These are phyloP conservation scores for Chaetoscypha palmicola DNA, from an alignment of 2,329 filamentous ascomycete species.

Conservation along the genomic window DNA sequence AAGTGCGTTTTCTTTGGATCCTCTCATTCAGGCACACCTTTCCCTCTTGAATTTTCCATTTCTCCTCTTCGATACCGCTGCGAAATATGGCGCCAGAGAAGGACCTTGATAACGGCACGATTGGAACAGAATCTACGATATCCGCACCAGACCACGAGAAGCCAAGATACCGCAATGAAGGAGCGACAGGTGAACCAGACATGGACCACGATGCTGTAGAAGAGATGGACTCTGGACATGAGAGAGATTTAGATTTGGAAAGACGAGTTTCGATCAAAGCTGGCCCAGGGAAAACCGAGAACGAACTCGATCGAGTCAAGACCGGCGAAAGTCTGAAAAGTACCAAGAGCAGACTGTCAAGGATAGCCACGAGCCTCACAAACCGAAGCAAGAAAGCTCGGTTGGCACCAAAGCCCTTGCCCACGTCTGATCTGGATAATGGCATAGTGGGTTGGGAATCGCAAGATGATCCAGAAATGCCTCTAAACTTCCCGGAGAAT, in stretches of 20 bases:
- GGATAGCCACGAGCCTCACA: constrained; percentile 22
- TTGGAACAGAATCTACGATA: constrained; percentile 15
- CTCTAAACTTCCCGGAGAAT: constrained; percentile 42
- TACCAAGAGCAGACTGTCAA: constrained; percentile 21
- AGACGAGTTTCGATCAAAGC: constrained; percentile 17
- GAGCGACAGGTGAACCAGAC: constrained; percentile 20
- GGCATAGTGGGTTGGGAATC: constrained; percentile 55
- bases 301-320: constrained; percentile 12
- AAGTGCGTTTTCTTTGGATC: background rate
- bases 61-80: background rate
- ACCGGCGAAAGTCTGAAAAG: constrained; percentile 14
- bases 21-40: too few species aligned
- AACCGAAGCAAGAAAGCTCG: constrained; percentile 22
- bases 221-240: constrained; percentile 24
- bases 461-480: constrained; percentile 50
- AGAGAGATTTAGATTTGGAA: constrained; percentile 19
- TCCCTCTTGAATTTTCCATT: background rate
- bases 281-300: constrained; percentile 8
- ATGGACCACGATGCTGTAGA: constrained; percentile 26
- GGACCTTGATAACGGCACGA: constrained; percentile 13
- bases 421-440: constrained; percentile 42
- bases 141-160: constrained; percentile 17
- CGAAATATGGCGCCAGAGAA: background rate
- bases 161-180: constrained; percentile 5
- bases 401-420: constrained; percentile 27